Evolutionary conservation across 352 stramenopile genomes (phyloP).

Genomic region (Phytopythium aichiense): DNA sequence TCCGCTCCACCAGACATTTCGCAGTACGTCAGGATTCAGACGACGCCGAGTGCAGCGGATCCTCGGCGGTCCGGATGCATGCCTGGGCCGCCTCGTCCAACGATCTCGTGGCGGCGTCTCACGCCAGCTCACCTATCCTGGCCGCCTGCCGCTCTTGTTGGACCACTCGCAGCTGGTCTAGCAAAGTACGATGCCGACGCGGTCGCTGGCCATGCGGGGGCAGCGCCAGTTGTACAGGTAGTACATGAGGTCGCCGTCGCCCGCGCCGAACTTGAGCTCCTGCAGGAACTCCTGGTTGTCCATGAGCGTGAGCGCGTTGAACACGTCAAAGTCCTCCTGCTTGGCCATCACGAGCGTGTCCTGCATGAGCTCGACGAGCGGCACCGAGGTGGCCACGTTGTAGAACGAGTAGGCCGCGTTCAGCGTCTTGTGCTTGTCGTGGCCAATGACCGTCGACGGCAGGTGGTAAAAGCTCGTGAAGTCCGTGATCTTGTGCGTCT

Average conservation of each 20-base stretch:
- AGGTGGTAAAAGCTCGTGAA: constrained; percentile 98
- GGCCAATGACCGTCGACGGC: constrained; percentile 94
- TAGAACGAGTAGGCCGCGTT: constrained; percentile 99
- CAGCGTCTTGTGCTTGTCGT: constrained; percentile 95
- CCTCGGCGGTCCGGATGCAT: background rate
- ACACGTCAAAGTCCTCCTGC: constrained; percentile 56
- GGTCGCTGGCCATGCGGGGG: constrained; percentile 41
- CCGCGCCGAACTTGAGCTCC: constrained; percentile 56
- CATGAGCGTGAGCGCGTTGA: constrained; percentile 70
- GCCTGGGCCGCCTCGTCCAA: background rate
- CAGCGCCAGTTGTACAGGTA: constrained; percentile 82
- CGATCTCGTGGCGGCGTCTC: background rate
- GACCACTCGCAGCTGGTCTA: constrained; percentile 12
- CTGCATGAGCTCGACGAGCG: constrained; percentile 44
- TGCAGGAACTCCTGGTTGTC: constrained; percentile 64
- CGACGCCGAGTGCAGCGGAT: background rate
- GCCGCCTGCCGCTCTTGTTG: background rate
- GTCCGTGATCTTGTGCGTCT: constrained; percentile 89
- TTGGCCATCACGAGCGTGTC: constrained; percentile 64
- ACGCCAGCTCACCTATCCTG: background rate
- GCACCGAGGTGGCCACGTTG: constrained; percentile 84
- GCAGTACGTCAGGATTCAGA: background rate
- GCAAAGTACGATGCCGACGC: constrained; percentile 56
- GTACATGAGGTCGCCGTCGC: constrained; percentile 63
- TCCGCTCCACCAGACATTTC: background rate